Evolutionary conservation across 1,139 yeast species (phyloP), one percentile per base, ranked within the genome.

Genomic region (Candida neerlandica): DNA sequence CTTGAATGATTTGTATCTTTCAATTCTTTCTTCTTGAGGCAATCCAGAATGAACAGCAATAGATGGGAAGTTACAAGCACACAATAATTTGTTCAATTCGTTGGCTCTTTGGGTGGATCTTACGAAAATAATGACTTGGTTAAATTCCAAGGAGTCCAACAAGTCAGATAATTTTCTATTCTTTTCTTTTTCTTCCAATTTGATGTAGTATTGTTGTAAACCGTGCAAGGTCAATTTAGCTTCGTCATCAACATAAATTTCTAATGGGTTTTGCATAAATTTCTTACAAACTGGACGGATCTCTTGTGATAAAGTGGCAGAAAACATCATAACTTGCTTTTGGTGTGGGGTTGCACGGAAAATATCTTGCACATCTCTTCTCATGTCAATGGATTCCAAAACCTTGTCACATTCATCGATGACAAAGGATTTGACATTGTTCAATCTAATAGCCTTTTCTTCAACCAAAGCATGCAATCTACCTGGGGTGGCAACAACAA

Each of bases 401-500:
- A 94, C 98, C 77, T 91, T 91, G 79, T 94, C 99, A 85, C 98
- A 94, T 78, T 94, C 99, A 71, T 94, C 99, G 66, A 94, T 86
- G 55, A 94, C 97, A 66, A 94, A 94, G 57, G 94, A 89, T 80
- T 92, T 94, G 67, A 94, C 89, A 69, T 89, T 89, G 73, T 85
- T 85, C 62, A 94, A 82, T 65, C 96, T 87, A 57, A 94, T 81
- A 55, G 85, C 81, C 77, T 92, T 92, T 66, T 94, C 98, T 67
- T 95, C 85, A 41, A 94, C 96, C 55, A 94, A 81, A 53, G 97
- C 97, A 66, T 86, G 90, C 71, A 94, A 81, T 79, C 99, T 90
- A 73, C 99, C 99, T 55, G 99, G 99, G 40, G 99, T 94, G 51
- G 97, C 97, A 57, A 94, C 99, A 56, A 94, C 89, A 64, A 94